These are phyloP conservation scores for Agrostemma githago DNA, from an alignment of 148 eudicot species.

Conservation along the genomic window DNA sequence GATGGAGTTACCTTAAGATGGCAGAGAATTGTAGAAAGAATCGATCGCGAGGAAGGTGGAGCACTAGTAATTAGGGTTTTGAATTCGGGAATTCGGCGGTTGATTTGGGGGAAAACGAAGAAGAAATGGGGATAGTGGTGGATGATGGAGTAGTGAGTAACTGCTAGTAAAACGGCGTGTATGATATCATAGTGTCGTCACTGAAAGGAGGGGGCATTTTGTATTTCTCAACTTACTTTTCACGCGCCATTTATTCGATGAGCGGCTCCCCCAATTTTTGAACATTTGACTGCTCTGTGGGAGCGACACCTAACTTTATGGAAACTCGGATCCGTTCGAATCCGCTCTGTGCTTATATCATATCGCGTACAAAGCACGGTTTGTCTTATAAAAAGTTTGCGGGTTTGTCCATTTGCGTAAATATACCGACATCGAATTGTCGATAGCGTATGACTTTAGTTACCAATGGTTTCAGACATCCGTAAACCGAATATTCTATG, in stretches of 20 bases:
- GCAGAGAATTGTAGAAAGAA: neutral
- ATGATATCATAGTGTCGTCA: slow-evolving; percentile 3
- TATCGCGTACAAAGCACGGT: too few species aligned
- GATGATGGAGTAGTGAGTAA: too few species aligned
- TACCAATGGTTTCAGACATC: too few species aligned
- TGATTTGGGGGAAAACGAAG: slow-evolving; percentile 2
- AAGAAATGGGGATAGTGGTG: neutral
- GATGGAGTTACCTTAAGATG: neutral
- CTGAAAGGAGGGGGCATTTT: neutral
- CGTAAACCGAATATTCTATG: too few species aligned
- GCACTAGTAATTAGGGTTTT: slow-evolving; percentile 9
- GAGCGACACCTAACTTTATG: too few species aligned
- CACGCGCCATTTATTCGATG: neutral
- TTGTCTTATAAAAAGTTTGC: too few species aligned
- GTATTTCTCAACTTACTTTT: neutral
- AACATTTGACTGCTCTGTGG: too few species aligned
- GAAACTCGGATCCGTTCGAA: too few species aligned
- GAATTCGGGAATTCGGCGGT: slow-evolving; percentile 1
- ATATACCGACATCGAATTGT: too few species aligned
- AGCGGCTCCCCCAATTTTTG: slow-evolving; percentile 18
- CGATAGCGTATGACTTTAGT: too few species aligned
- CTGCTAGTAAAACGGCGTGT: neutral
- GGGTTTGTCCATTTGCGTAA: too few species aligned
- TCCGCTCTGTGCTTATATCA: too few species aligned
- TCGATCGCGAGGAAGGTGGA: neutral